phyloP scores from a whole-genome alignment of 768 basidiomycete genomes.

The Dacryopinax spathularia region DNA sequence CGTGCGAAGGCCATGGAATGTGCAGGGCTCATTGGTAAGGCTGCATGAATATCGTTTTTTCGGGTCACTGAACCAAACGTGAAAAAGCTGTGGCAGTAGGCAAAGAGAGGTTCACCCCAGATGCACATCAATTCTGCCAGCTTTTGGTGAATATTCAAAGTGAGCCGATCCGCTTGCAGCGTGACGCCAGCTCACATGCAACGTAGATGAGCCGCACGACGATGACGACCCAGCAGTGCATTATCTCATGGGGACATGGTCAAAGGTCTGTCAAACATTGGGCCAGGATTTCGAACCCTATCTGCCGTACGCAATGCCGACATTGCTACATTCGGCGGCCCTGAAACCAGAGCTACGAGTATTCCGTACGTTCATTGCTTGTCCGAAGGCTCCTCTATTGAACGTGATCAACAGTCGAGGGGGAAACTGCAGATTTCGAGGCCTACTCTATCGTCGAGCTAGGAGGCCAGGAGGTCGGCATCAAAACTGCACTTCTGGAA shows the following conservation, averaged over 20 bases:
- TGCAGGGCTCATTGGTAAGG: constrained; percentile 66
- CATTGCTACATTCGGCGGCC: constrained; percentile 55
- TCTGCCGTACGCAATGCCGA: constrained; percentile 71
- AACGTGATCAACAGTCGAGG: constrained; percentile 24
- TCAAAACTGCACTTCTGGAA: constrained; percentile 66
- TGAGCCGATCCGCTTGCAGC: constrained; percentile 22
- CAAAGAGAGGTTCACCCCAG: constrained; percentile 58
- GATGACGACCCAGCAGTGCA: constrained; percentile 51
- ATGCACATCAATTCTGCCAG: constrained; percentile 57
- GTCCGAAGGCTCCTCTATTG: background rate
- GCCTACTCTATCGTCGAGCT: constrained; percentile 68
- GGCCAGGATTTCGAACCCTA: constrained; percentile 77
- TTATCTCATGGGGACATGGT: constrained; percentile 78
- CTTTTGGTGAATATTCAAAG: constrained; percentile 66
- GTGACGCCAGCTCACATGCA: background rate
- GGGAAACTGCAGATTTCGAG: constrained; percentile 47
- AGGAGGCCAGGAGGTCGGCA: constrained; percentile 63
- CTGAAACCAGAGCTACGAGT: constrained; percentile 69
- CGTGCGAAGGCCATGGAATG: constrained; percentile 80
- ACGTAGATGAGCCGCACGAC: constrained; percentile 48
- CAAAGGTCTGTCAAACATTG: constrained; percentile 74
- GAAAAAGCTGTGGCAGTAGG: constrained; percentile 70
- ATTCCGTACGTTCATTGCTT: constrained; percentile 35
- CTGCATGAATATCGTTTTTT: background rate
- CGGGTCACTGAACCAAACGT: background rate